Percentiles rank a stretch among this genome's conserved stretches.
phyloP scores from a whole-genome alignment of 1,284 basidiomycete species.

The Boletus semigastroideus region DNA sequence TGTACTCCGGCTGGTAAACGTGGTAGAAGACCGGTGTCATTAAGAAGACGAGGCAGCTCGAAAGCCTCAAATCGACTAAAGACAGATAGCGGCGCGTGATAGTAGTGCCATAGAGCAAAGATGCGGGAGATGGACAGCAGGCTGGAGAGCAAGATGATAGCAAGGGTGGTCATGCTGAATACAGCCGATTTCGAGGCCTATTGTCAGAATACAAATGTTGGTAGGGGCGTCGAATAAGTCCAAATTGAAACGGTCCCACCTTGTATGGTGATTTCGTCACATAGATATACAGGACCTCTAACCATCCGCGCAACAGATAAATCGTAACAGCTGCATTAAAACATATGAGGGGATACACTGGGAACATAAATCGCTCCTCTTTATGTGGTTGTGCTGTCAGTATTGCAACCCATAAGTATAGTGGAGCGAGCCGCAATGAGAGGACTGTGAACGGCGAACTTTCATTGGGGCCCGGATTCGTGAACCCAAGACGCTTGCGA shows the following conservation, averaged over 20 bases:
- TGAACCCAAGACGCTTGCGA: constrained; percentile 73
- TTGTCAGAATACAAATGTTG: neutral
- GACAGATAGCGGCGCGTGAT: constrained; percentile 85
- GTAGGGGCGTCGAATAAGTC: neutral
- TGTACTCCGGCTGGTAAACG: constrained; percentile 39
- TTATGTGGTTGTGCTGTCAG: constrained; percentile 88
- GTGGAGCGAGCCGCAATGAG: constrained; percentile 72
- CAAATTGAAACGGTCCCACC: constrained; percentile 44
- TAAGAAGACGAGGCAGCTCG: constrained; percentile 82
- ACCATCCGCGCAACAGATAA: constrained; percentile 83
- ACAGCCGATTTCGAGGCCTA: constrained; percentile 77
- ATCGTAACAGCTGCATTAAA: constrained; percentile 91
- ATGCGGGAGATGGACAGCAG: constrained; percentile 79
- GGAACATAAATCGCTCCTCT: constrained; percentile 98
- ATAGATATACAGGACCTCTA: constrained; percentile 75
- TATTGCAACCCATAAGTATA: constrained; percentile 88
- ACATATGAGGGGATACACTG: constrained; percentile 88
- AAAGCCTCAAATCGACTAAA: constrained; percentile 70
- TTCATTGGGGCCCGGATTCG: constrained; percentile 51
- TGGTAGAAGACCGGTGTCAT: constrained; percentile 65
- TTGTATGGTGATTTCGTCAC: constrained; percentile 81
- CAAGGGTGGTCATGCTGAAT: constrained; percentile 77
- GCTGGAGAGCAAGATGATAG: constrained; percentile 62
- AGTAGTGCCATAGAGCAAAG: constrained; percentile 83
- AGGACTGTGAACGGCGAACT: constrained; percentile 81